Base-by-base conservation (phyloP, 352 stramenopile species). In the Phytophthora palmivora region DNA sequence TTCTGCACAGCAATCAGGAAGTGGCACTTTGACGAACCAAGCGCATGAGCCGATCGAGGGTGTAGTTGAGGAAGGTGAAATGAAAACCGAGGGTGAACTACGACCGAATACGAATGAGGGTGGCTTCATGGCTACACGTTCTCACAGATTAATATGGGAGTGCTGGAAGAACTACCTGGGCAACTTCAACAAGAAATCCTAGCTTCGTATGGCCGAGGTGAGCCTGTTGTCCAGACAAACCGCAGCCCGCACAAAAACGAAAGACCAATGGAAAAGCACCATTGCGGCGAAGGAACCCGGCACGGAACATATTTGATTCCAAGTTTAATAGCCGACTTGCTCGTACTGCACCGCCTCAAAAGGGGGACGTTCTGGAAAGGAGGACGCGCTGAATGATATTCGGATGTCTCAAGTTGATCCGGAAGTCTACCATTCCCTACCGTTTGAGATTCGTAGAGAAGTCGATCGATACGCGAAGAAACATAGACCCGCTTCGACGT, bases 321-420 rank as follows among this genome's bases (percentile, higher is more conserved):
- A 70, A 67, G 34, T 59, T 48, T 7, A 70, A 70, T 43, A 56
- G 19, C 16, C 44, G 43, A 26, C 49, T 70, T 32, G 57, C 56
- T 0, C 45, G 28, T 37, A 30, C 34, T 46, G 45, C 11, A 8
- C 44, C 21, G 28, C 10, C 14, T 58, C 39, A 8, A 18, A 19
- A 34, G n/a, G 22, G 14, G 19, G 38, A 24, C 32, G 53, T 15
- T 26, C 38, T 12, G 56, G 26, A 16, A 78, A 55, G 15, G 60
- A 55, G 4, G 51, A 80, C 19, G 66, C 78, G 2, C 59, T 94
- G 4, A 73, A 94, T 51, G 82, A 92, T 32, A 84, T 92, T 47
- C 73, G 64, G 10, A 73, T 92, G 56, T 95, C 87, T 4, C 87
- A 94, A 74, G 77, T 95, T 3, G 87, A 95, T 46, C 73, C 75